Evolutionary conservation across 2,329 filamentous ascomycete genomes (phyloP).

Genomic region (Polychaeton citri): DNA sequence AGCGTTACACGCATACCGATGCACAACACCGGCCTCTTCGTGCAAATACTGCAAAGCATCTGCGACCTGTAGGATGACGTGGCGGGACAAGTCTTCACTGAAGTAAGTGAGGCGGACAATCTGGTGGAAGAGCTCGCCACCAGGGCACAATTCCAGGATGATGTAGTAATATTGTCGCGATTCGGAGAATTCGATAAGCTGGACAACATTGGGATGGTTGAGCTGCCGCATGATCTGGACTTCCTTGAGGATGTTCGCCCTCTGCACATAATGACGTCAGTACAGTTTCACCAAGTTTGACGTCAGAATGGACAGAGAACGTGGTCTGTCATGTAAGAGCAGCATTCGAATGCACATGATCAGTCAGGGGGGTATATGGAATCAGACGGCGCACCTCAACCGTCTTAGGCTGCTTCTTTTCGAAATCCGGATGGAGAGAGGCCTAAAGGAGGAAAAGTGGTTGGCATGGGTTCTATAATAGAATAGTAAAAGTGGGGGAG

Average conservation of each 20-base stretch:
- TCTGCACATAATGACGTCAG: conserved; percentile 36
- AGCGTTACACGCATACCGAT: conserved; percentile 51
- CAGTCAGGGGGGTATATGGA: too few relatives aligned
- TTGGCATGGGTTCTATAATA: conserved; percentile 9
- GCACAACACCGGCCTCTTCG: conserved; percentile 87
- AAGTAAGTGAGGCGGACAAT: conserved; percentile 98
- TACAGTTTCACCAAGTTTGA: too few relatives aligned
- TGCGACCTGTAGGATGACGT: conserved; percentile 93
- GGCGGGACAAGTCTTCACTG: conserved; percentile 85
- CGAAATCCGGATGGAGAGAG: conserved; percentile 92
- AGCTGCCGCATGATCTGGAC: conserved; percentile 97
- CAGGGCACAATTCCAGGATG: conserved; percentile 83
- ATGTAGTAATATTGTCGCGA: conserved; percentile 96
- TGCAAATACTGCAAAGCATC: conserved; percentile 87
- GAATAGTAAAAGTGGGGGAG: not conserved
- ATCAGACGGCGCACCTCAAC: conserved; percentile 72
- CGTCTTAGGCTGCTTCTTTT: conserved; percentile 71
- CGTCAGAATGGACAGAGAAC: too few relatives aligned
- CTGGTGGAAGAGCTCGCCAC: conserved; percentile 94
- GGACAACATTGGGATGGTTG: conserved; percentile 92
- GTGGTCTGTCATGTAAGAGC: too few relatives aligned
- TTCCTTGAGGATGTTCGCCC: conserved; percentile 95
- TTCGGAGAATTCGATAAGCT: conserved; percentile 85
- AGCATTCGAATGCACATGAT: too few relatives aligned
- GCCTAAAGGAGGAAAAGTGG: conserved; percentile 28